Conservation (phyloP, 352 stramenopile genomes). For the Phytophthora ohioensis region DNA sequence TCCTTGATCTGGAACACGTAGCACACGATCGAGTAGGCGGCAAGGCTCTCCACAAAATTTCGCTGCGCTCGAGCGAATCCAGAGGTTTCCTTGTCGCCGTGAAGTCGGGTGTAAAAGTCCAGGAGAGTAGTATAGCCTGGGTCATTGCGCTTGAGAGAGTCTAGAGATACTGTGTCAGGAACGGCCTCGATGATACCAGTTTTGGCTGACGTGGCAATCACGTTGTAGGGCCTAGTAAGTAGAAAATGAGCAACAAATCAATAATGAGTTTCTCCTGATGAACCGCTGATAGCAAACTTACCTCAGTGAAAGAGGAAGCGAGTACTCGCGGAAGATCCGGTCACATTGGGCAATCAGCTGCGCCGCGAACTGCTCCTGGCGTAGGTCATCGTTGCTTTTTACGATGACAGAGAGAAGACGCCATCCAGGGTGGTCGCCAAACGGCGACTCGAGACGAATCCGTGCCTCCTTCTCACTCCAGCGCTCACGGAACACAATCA, state of each 20-base stretch:
- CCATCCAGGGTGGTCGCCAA: slow-evolving; percentile 67
- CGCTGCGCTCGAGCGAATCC: slow-evolving; percentile 83
- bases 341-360: slow-evolving; percentile 97
- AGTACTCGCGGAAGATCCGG: slow-evolving; percentile 95
- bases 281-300: slow-evolving; percentile 38
- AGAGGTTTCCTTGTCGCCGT: slow-evolving; percentile 84
- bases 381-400: slow-evolving; percentile 98
- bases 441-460: slow-evolving; percentile 64
- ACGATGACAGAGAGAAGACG: slow-evolving; percentile 94
- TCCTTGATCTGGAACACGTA: slow-evolving; percentile 99
- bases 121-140: slow-evolving; percentile 87
- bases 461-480: slow-evolving; percentile 83
- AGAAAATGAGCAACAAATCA: slow-evolving; percentile 16
- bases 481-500: slow-evolving; percentile 85
- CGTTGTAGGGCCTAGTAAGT: slow-evolving; percentile 92
- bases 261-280: slow-evolving; percentile 37
- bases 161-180: slow-evolving; percentile 96
- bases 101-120: slow-evolving; percentile 94
- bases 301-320: slow-evolving; percentile 92
- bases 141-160: slow-evolving; percentile 95
- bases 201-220: slow-evolving; percentile 94
- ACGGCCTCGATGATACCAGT: slow-evolving; percentile 97
- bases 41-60: slow-evolving; percentile 93
- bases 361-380: slow-evolving; percentile 98
- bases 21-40: slow-evolving; percentile 97